phyloP scores from a whole-genome alignment of 306 rosid genomes.

The Vigna reflexopilosa region DNA sequence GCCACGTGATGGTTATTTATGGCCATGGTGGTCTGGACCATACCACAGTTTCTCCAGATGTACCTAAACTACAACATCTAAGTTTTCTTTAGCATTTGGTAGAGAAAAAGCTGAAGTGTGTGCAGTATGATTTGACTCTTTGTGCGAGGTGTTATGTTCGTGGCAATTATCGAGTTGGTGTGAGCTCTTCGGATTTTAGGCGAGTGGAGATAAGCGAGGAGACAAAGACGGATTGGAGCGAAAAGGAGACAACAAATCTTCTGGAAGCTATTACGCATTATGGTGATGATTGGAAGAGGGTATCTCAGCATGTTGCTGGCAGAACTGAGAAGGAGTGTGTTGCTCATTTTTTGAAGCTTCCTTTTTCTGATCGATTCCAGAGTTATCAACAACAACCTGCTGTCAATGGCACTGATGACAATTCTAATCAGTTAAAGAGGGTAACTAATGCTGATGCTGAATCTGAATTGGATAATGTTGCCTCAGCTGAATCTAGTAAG shows the following conservation, averaged over 20 bases:
- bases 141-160: conserved; percentile 99
- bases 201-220: conserved; percentile 92
- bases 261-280: conserved; percentile 77
- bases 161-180: conserved; percentile 85
- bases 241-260: conserved; percentile 84
- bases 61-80: not conserved
- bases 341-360: conserved; percentile 81
- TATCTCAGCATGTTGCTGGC: conserved; percentile 87
- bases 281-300: conserved; percentile 93
- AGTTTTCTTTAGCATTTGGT: not conserved
- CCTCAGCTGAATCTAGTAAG: conserved; percentile 52
- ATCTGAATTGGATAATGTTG: conserved; percentile 48
- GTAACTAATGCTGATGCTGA: conserved; percentile 47
- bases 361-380: conserved; percentile 74
- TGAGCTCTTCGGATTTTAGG: conserved; percentile 81
- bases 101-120: not conserved
- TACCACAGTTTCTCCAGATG: not conserved
- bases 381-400: conserved; percentile 48
- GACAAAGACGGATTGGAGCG: conserved; percentile 73
- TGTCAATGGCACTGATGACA: conserved; percentile 23
- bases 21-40: not conserved
- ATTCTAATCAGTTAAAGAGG: conserved; percentile 40
- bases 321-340: conserved; percentile 93
- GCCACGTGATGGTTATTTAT: not conserved
- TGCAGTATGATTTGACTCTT: conserved; percentile 78